Percentiles rank a stretch among this genome's conserved stretches.
Evolutionary conservation across 2,329 filamentous ascomycete genomes (phyloP).

Genomic region (Paracoccidioides brasiliensis): DNA sequence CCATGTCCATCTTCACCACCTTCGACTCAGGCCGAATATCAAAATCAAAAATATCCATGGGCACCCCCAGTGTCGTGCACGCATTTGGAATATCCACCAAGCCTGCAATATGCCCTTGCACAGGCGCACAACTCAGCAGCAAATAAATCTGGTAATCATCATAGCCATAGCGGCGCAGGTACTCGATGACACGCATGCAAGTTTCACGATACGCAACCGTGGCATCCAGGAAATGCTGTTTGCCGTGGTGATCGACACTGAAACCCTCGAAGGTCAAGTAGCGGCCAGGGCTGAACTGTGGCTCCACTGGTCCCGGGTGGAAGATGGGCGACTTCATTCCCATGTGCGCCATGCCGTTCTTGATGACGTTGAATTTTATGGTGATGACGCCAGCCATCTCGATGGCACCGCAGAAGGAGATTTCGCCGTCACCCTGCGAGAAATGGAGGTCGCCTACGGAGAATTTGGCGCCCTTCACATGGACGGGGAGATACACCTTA

Average conservation of each 20-base stretch:
- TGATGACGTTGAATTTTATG: conserved; percentile 79
- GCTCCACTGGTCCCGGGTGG: conserved; percentile 74
- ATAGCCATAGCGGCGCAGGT: conserved; percentile 59
- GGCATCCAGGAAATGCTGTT: conserved; percentile 79
- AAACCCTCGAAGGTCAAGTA: conserved; percentile 85
- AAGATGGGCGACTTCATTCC: conserved; percentile 75
- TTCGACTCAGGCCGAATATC: conserved; percentile 61
- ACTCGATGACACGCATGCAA: conserved; percentile 63
- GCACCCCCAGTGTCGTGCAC: conserved; percentile 75
- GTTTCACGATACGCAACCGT: conserved; percentile 80
- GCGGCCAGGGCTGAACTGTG: conserved; percentile 69
- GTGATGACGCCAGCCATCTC: conserved; percentile 91
- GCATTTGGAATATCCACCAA: conserved; percentile 87
- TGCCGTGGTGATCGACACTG: conserved; percentile 73
- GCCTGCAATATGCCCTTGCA: conserved; percentile 78
- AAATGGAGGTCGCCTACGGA: conserved; percentile 83
- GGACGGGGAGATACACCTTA: conserved; percentile 78
- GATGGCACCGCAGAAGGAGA: conserved; percentile 78
- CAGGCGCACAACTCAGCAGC: conserved; percentile 68
- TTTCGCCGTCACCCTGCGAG: conserved; percentile 79
- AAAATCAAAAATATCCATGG: conserved; percentile 92
- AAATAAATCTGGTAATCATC: conserved; percentile 72
- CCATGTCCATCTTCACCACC: conserved; percentile 53
- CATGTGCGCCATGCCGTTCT: conserved; percentile 60
- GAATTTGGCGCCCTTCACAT: conserved; percentile 78